These are phyloP conservation scores for Tetrahymena thermophila DNA, from an alignment of 73 alveolate species.

Conservation along the genomic window DNA sequence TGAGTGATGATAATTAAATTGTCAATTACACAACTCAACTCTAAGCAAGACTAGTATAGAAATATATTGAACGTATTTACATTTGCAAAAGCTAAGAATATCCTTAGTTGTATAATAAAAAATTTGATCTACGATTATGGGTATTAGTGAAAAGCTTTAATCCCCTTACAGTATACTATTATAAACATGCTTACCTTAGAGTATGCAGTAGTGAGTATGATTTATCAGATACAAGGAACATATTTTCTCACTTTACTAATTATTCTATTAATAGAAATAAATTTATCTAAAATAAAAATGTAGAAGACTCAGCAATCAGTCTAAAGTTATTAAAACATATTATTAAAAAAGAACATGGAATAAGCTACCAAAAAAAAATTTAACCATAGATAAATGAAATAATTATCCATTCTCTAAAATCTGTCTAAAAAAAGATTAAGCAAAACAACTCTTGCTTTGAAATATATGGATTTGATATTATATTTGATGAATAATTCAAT, in stretches of 20 bases:
- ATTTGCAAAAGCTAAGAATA: slow-evolving; percentile 39
- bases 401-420: slow-evolving; percentile 35
- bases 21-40: slow-evolving; percentile 54
- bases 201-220: slow-evolving; percentile 72
- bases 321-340: slow-evolving; percentile 60
- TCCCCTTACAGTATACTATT: slow-evolving; percentile 73
- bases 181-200: slow-evolving; percentile 72
- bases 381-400: slow-evolving; percentile 39
- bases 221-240: slow-evolving; percentile 66
- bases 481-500: slow-evolving; percentile 45
- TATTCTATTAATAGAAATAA: slow-evolving; percentile 63
- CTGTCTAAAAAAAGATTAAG: slow-evolving; percentile 42
- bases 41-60: slow-evolving; percentile 76
- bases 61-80: slow-evolving; percentile 69
- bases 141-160: slow-evolving; percentile 80
- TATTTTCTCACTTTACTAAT: slow-evolving; percentile 72
- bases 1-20: slow-evolving; percentile 31
- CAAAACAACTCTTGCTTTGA: slow-evolving; percentile 53
- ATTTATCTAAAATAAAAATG: slow-evolving; percentile 43
- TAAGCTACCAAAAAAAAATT: slow-evolving; percentile 25
- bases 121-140: slow-evolving; percentile 91
- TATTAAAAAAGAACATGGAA: slow-evolving; percentile 29
- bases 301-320: slow-evolving; percentile 71
- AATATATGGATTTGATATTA: slow-evolving; percentile 67
- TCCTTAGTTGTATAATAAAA: slow-evolving; percentile 62